phyloP scores from a whole-genome alignment of 2,329 filamentous ascomycete genomes.

The Neonectria neomacrospora region DNA sequence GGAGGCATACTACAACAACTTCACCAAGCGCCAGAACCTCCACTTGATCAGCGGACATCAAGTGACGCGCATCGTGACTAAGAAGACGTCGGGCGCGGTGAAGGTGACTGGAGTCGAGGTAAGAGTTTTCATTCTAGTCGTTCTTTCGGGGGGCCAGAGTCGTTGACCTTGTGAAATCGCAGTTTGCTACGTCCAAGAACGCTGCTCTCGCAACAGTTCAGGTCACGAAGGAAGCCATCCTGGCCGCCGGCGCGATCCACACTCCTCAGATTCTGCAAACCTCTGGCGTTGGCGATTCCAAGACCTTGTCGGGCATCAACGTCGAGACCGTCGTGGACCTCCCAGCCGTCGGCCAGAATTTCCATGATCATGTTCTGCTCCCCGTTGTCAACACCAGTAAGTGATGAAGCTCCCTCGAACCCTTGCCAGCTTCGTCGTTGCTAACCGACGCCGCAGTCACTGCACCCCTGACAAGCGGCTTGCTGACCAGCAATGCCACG shows the following conservation, averaged over 20 bases:
- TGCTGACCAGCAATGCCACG: constrained; percentile 29
- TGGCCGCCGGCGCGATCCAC: constrained; percentile 54
- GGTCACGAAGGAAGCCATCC: constrained; percentile 52
- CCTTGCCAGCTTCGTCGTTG: background rate
- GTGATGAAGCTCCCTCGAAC: background rate
- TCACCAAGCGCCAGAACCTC: constrained; percentile 29
- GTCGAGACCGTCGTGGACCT: constrained; percentile 57
- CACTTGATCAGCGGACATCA: constrained; percentile 28
- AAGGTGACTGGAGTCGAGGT: constrained; percentile 36
- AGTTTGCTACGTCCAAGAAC: constrained; percentile 27
- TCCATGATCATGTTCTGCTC: constrained; percentile 52
- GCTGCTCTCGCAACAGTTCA: constrained; percentile 5
- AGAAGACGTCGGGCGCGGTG: constrained; percentile 18
- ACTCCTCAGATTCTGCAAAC: constrained; percentile 60
- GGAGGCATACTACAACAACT: constrained; percentile 33
- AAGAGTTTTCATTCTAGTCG: background rate
- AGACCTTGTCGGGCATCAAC: constrained; percentile 49
- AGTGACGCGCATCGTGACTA: constrained; percentile 35
- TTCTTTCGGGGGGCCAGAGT: too few relatives aligned
- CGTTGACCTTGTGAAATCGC: background rate
- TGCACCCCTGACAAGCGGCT: constrained; percentile 21
- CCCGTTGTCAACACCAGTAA: constrained; percentile 15
- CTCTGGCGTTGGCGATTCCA: constrained; percentile 59
- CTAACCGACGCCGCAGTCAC: constrained; percentile 15
- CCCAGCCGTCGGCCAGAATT: constrained; percentile 61